Conservation (phyloP, 1,139 yeast species). For the Taphrina pruni region DNA sequence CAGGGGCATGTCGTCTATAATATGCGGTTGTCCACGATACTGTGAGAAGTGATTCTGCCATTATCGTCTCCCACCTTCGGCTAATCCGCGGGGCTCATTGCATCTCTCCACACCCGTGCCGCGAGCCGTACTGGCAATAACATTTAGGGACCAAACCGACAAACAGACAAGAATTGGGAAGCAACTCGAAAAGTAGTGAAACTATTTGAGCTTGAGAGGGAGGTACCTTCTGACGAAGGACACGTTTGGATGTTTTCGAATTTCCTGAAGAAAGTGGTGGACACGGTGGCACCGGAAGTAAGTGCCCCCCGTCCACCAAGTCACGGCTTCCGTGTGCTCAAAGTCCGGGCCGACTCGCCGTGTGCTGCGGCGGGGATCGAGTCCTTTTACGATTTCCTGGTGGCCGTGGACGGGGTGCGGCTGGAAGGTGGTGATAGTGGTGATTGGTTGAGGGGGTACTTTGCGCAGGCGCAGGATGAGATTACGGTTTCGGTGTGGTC, state of each 20-base stretch:
- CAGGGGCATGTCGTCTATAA: too few species aligned
- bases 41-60: too few species aligned
- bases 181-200: too few species aligned
- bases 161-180: too few species aligned
- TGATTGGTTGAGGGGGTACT: slow-evolving; percentile 27
- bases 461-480: slow-evolving; percentile 26
- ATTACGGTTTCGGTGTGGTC: slow-evolving; percentile 28
- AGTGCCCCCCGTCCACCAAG: slow-evolving; percentile 28
- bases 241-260: slow-evolving; percentile 27
- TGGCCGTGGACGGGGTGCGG: slow-evolving; percentile 66
- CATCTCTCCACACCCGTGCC: too few species aligned
- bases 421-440: slow-evolving; percentile 17
- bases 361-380: slow-evolving; percentile 64
- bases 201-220: too few species aligned
- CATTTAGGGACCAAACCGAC: too few species aligned
- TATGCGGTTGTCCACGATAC: too few species aligned
- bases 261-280: slow-evolving; percentile 36
- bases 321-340: slow-evolving; percentile 62
- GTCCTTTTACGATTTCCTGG: slow-evolving; percentile 83
- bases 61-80: too few species aligned
- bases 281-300: slow-evolving; percentile 35
- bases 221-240: too few species aligned
- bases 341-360: slow-evolving; percentile 56
- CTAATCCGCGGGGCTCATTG: too few species aligned
- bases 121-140: too few species aligned